phyloP scores from a whole-genome alignment of 164 flowering plant genomes.

The Cinnamomum micranthum region DNA sequence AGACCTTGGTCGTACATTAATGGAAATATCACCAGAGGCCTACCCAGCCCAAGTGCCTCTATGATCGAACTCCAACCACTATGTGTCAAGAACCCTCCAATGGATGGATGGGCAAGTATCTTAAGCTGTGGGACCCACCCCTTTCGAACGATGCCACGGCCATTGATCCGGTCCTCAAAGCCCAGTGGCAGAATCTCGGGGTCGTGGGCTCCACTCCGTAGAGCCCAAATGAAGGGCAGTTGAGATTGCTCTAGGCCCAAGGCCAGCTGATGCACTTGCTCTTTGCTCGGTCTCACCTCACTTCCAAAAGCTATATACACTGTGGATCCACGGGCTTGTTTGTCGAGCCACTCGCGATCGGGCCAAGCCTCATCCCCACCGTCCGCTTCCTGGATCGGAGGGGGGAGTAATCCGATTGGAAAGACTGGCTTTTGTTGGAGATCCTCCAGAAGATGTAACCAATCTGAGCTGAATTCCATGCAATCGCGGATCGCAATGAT shows the following conservation, averaged over 20 bases:
- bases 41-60: conserved; percentile 34
- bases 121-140: conserved; percentile 45
- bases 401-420: conserved; percentile 17
- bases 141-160: conserved; percentile 24
- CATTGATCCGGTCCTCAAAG: conserved; percentile 15
- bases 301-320: conserved; percentile 43
- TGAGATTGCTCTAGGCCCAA: conserved; percentile 17
- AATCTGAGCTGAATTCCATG: conserved; percentile 12
- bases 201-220: conserved; percentile 19
- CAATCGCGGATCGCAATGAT: conserved; percentile 7
- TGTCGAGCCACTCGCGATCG: conserved; percentile 34
- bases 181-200: conserved; percentile 21
- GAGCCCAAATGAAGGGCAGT: conserved; percentile 28
- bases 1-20: conserved; percentile 27
- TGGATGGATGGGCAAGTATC: conserved; percentile 33
- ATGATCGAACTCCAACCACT: conserved; percentile 33
- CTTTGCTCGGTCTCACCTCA: conserved; percentile 25
- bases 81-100: conserved; percentile 38
- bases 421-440: conserved; percentile 17
- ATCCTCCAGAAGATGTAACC: conserved; percentile 8
- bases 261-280: conserved; percentile 32
- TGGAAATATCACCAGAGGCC: conserved; percentile 25
- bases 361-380: background rate
- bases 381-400: background rate
- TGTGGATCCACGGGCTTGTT: conserved; percentile 21